These are phyloP conservation scores for Sporothrix variecibatus DNA, from an alignment of 2,329 filamentous ascomycete genomes.

Conservation along the genomic window DNA sequence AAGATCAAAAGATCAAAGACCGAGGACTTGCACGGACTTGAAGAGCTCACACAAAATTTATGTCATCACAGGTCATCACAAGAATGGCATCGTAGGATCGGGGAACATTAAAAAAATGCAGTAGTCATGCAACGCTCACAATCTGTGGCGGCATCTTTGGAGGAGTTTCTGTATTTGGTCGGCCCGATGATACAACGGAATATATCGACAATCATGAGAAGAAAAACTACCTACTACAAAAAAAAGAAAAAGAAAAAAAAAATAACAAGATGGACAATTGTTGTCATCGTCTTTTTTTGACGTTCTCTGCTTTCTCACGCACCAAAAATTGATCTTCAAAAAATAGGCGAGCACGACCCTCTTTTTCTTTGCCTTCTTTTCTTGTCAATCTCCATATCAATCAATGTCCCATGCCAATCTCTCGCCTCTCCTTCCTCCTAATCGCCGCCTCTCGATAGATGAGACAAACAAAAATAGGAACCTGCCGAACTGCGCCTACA, in stretches of 20 bases:
- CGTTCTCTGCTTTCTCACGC: neutral
- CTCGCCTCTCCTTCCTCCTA: neutral
- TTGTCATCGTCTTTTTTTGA: neutral
- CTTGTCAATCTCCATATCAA: neutral
- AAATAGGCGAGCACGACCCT: constrained; percentile 7
- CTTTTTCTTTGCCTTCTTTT: neutral
- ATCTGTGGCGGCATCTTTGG: constrained; percentile 12
- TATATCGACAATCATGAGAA: neutral
- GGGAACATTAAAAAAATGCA: neutral
- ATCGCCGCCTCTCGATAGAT: neutral
- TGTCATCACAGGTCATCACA: neutral
- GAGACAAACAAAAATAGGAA: neutral
- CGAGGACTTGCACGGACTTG: neutral
- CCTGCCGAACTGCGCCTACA: neutral
- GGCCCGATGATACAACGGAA: neutral
- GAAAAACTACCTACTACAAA: neutral
- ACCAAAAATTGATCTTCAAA: constrained; percentile 2
- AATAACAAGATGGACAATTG: neutral
- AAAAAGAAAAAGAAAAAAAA: neutral
- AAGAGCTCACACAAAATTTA: neutral
- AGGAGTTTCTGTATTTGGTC: constrained; percentile 15
- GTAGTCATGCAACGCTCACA: constrained; percentile 19
- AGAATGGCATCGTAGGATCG: neutral
- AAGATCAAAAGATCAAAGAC: neutral
- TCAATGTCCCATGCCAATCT: neutral